Percentiles rank a stretch among this genome's conserved stretches.
Evolutionary conservation across 1,284 basidiomycete genomes (phyloP).

Genomic region (Leccinum pachyderme): DNA sequence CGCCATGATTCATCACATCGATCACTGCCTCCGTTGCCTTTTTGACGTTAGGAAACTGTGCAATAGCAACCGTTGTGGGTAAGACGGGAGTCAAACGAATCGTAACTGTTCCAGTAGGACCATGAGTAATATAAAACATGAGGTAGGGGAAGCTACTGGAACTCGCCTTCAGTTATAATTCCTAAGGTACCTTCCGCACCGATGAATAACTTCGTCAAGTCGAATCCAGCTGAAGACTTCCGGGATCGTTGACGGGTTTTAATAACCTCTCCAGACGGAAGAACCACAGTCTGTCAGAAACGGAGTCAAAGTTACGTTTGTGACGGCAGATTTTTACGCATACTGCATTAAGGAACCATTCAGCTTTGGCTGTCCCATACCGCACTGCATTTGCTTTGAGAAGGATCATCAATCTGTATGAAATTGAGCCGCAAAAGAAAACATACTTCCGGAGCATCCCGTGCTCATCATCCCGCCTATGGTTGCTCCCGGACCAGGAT

Average conservation of each 20-base stretch:
- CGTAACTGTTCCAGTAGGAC: constrained; percentile 50
- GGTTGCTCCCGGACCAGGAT: constrained; percentile 78
- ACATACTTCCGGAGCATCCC: constrained; percentile 74
- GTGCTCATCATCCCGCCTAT: constrained; percentile 93
- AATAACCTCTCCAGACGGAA: constrained; percentile 90
- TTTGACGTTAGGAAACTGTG: constrained; percentile 65
- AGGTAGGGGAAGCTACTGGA: neutral
- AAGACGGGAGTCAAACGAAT: constrained; percentile 77
- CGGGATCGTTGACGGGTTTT: constrained; percentile 85
- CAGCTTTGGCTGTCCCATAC: constrained; percentile 83
- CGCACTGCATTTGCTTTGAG: constrained; percentile 78
- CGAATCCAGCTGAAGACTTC: constrained; percentile 91
- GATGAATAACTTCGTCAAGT: constrained; percentile 89
- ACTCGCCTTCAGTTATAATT: constrained; percentile 82
- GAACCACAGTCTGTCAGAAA: constrained; percentile 70
- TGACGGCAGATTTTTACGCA: constrained; percentile 2
- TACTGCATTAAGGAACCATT: constrained; percentile 83
- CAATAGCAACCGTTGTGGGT: constrained; percentile 73
- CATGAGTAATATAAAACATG: neutral
- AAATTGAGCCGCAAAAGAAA: neutral
- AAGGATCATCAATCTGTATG: neutral
- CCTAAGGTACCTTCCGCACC: constrained; percentile 95
- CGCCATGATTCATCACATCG: constrained; percentile 72
- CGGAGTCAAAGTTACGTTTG: neutral
- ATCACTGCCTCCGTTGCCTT: constrained; percentile 72